Evolutionary conservation across 345 rosid species (phyloP).

Genomic region (Populus simonii): DNA sequence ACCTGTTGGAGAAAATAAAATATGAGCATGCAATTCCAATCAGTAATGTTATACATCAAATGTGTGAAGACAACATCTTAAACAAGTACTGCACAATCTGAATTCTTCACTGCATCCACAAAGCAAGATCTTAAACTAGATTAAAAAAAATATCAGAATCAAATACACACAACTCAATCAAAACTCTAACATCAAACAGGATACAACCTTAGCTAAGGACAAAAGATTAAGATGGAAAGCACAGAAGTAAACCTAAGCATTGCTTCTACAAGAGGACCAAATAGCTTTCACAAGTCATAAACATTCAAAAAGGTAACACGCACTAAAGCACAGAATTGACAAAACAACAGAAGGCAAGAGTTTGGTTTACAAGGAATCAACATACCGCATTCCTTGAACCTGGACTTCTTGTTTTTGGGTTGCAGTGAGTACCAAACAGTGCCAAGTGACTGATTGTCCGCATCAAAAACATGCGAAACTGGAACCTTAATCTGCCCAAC

Average conservation of each 20-base stretch:
- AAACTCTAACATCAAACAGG: background rate
- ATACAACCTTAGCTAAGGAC: background rate
- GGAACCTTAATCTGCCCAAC: constrained; percentile 70
- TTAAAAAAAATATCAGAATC: background rate
- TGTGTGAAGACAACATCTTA: background rate
- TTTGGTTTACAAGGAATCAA: background rate
- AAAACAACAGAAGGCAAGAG: background rate
- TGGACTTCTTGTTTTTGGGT: constrained; percentile 77
- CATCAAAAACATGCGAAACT: constrained; percentile 66
- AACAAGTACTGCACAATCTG: background rate
- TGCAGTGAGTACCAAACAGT: constrained; percentile 71
- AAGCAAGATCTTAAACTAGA: background rate
- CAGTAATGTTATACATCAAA: background rate
- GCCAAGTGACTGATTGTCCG: constrained; percentile 71
- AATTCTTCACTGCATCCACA: background rate
- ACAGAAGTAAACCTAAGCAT: background rate
- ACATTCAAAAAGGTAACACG: background rate
- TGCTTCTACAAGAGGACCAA: background rate
- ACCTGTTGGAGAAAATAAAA: constrained; percentile 44
- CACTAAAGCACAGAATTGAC: background rate
- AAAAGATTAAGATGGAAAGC: background rate
- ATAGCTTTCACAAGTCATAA: background rate
- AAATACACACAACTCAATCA: background rate
- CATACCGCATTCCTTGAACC: constrained; percentile 77
- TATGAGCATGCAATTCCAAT: background rate